Conservation (phyloP, 495 filamentous ascomycete genomes). For the Penicillium pulvis region DNA sequence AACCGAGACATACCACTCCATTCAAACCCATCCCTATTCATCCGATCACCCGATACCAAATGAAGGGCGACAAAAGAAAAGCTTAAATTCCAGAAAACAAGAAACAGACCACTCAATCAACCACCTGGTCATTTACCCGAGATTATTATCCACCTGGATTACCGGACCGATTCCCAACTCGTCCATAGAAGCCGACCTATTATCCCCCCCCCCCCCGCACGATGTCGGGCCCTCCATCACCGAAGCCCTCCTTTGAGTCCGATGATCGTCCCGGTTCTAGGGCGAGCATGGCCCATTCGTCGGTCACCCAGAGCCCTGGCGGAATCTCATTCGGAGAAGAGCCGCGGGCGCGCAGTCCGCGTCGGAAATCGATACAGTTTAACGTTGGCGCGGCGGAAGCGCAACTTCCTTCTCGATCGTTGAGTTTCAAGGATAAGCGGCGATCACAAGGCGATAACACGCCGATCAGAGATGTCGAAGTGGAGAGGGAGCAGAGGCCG, state of each 20-base stretch:
- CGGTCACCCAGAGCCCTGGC: slow-evolving; percentile 24
- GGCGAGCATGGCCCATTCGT: slow-evolving; percentile 18
- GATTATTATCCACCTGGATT: not conserved
- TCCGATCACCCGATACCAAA: not conserved
- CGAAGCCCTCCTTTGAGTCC: slow-evolving; percentile 51
- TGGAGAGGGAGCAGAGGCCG: slow-evolving; percentile 34
- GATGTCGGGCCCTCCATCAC: slow-evolving; percentile 35
- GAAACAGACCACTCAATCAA: not conserved
- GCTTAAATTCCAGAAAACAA: not conserved
- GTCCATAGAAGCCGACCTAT: slow-evolving; percentile 3
- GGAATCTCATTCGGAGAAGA: slow-evolving; percentile 26
- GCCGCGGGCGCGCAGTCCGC: slow-evolving; percentile 22
- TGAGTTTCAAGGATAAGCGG: slow-evolving; percentile 33
- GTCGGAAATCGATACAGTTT: slow-evolving; percentile 48
- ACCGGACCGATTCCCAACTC: slow-evolving; percentile 6
- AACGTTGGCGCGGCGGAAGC: slow-evolving; percentile 35
- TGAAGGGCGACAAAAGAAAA: not conserved
- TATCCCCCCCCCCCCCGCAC: slow-evolving; percentile 1
- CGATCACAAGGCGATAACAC: slow-evolving; percentile 25
- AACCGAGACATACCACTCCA: not conserved
- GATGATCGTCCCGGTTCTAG: slow-evolving; percentile 51
- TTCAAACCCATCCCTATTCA: not conserved
- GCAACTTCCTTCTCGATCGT: slow-evolving; percentile 33
- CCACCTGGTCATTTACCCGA: not conserved
- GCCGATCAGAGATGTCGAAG: slow-evolving; percentile 23